A percentile compares a stretch with the other conserved stretches of the same genome.
Conservation (phyloP, 2,329 filamentous ascomycete genomes). For the Scedosporium aurantiacum region DNA sequence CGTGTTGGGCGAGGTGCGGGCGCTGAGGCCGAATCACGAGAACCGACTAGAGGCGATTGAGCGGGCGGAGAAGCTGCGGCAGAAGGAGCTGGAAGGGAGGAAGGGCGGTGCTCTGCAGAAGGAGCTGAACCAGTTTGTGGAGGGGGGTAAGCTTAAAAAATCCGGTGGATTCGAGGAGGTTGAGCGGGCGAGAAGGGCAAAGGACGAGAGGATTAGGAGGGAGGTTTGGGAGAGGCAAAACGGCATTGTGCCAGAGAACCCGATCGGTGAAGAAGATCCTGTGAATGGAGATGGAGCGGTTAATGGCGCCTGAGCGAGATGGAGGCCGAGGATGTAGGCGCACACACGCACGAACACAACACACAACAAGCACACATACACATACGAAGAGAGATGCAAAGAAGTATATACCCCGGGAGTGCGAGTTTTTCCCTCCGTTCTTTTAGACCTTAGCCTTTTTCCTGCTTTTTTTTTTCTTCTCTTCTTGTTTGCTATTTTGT, state of each 20-base stretch:
- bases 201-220: slow-evolving; percentile 75
- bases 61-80: slow-evolving; percentile 82
- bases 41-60: slow-evolving; percentile 89
- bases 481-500: not conserved
- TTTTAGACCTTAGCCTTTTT: not conserved
- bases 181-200: slow-evolving; percentile 70
- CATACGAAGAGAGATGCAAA: not conserved
- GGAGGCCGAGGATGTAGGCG: not conserved
- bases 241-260: slow-evolving; percentile 25
- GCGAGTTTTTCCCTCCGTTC: not conserved
- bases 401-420: slow-evolving; percentile 4
- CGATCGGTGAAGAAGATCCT: slow-evolving; percentile 1
- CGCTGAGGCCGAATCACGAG: slow-evolving; percentile 89
- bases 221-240: slow-evolving; percentile 66
- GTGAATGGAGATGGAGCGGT: not conserved
- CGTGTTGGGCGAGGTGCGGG: slow-evolving; percentile 84
- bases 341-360: not conserved
- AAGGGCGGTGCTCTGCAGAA: slow-evolving; percentile 67
- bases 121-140: slow-evolving; percentile 75
- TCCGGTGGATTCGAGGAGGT: slow-evolving; percentile 90
- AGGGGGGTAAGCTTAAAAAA: slow-evolving; percentile 89
- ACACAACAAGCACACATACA: not conserved
- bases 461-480: not conserved
- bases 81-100: slow-evolving; percentile 75
- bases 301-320: not conserved